Base-by-base conservation (phyloP, 768 basidiomycete species). In the Boletus huronensis region DNA sequence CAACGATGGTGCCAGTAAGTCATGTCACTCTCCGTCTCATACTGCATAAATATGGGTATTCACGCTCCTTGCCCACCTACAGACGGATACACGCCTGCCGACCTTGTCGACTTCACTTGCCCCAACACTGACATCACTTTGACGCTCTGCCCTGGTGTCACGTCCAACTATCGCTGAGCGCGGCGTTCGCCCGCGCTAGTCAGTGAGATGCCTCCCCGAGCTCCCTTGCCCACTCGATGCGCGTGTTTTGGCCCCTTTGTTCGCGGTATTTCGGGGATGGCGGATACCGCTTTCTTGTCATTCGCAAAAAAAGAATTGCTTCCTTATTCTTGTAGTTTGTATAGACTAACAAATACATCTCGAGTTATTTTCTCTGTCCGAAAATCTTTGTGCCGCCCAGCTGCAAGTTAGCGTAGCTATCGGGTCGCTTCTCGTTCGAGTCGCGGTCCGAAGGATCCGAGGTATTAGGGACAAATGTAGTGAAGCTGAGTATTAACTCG, bases 61-160 rank as follows among this genome's bases (percentile, higher is more conserved):
- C 10, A 66, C 31, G 10, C 25, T n/a, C n/a, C n/a, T 19, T 36
- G 7, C 25, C 16, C 31, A 19, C 14, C 16, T 5, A 26, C 39
- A 71, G 68, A 0, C 13, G 70, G 67, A 45, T 67, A 58, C 43
- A 52, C 23, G 7, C 70, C 70, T 19, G 70, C 68, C 10, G 65
- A 69, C 28, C 17, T 58, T n/a, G 70, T 69, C 29, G 70, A 31
- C 36, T 70, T 63, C 50, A 70, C 70, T 39, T 69, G 68, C 49
- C 0, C 5, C 13, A 70, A 69, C 54, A 45, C 65, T 0, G 63
- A 5, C 23, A 67, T 71, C 34, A 69, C 68, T 2, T 52, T 69
- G 46, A 69, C 68, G 5, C 68, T 69, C 45, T 69, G 68, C 59
- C 65, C 70, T 23, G 62, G 60, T 16, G 46, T 3, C n/a, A 58